phyloP scores from a whole-genome alignment of 139 green algal genomes.

The Deuterostichococcus epilithicus region DNA sequence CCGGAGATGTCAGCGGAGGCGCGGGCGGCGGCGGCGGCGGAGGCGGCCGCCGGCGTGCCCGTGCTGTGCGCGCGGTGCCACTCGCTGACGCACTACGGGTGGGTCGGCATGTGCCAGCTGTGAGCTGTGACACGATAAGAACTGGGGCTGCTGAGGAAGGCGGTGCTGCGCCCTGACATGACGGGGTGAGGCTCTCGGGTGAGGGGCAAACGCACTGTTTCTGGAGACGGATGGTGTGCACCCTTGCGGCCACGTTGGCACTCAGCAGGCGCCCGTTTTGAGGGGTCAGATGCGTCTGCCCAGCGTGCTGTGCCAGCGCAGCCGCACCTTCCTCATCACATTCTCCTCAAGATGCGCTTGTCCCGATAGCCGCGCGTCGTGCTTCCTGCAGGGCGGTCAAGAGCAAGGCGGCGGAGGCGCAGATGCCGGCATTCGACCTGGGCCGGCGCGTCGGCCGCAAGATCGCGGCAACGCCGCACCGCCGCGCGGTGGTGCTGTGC shows the following conservation, averaged over 20 bases:
- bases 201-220: neutral
- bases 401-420: conserved; percentile 47
- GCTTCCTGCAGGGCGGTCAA: conserved; percentile 53
- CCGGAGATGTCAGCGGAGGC: neutral
- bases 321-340: neutral
- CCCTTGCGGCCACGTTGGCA: neutral
- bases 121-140: neutral
- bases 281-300: neutral
- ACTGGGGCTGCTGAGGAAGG: neutral
- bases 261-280: neutral
- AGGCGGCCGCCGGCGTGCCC: conserved; percentile 8
- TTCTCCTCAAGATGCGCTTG: neutral
- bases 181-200: neutral
- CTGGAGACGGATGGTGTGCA: neutral
- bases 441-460: conserved; percentile 65
- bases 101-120: conserved; percentile 1
- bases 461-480: conserved; percentile 74
- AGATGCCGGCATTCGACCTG: conserved; percentile 81
- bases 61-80: conserved; percentile 89
- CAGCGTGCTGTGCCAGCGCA: neutral
- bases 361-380: too few species aligned
- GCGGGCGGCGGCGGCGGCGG: conserved; percentile 10
- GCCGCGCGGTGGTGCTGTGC: conserved; percentile 74
- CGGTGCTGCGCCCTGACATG: neutral
- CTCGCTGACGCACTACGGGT: conserved; percentile 80